Base-by-base conservation (phyloP, 1,139 yeast species). In the Kodamaea suecica region DNA sequence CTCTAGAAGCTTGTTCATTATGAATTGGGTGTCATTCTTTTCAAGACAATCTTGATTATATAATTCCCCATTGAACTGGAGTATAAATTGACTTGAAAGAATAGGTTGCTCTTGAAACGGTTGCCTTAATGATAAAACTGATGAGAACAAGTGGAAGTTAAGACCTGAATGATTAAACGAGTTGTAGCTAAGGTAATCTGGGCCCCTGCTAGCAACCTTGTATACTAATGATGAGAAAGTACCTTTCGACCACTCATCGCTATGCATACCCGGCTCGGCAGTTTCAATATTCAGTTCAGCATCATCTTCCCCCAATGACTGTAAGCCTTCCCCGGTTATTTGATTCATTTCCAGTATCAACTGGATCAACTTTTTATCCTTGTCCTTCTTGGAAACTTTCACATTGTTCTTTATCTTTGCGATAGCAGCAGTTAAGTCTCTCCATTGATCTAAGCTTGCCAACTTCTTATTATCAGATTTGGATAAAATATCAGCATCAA, bases 41-140 rank as follows among this genome's bases (percentile, higher is more conserved):
- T 42, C 37, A 23, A 60, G 47, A 21, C 83, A 73, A 24, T 73
- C 80, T 1, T 56, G 50, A 45, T 81, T 80, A 54, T 90, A 90
- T 9, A 88, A 61, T 53, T 90, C 97, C 0, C 97, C 98, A 54
- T 92, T 92, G 60, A 83, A 92, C 50, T 85, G 96, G 44, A 79
- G 38, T 50, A 59, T 33, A 40, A 52, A 56, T 11, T 54, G 55
- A 6, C 54, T 58, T 12, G 43, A 25, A 2, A 34, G 36, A 1
- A 59, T 37, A 0, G 97, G 96, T 57, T 92, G 97, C 16, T 60
- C 47, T 0, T 84, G 77, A 45, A 85, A 76, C 1, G 97, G 97
- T 25, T 74, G 73, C 38, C 97, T 66, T 27, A 92, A 61, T 0
- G 95, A 82, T 16, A 92, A 63, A 0, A 92, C 86, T 0, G 96